These are phyloP conservation scores for Evansstolkia leycettana DNA, from an alignment of 495 filamentous ascomycete species.

Conservation along the genomic window DNA sequence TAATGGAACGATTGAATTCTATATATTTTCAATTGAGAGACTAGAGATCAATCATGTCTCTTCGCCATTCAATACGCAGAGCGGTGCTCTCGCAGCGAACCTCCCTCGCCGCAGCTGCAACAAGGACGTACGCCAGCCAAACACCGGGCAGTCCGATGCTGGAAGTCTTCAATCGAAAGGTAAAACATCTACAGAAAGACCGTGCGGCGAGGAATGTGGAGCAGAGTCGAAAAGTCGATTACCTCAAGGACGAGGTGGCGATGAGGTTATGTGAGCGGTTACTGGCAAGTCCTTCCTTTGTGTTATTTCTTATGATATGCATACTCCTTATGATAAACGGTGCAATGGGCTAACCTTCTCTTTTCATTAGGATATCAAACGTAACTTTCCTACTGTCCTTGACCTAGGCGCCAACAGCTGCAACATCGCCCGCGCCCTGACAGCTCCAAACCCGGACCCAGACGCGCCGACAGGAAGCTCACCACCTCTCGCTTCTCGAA, in stretches of 20 bases:
- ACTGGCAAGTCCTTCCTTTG: slow-evolving; percentile 40
- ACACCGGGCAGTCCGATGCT: slow-evolving; percentile 60
- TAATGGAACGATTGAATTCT: too few species aligned
- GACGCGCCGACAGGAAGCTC: slow-evolving; percentile 36
- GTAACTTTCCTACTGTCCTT: slow-evolving; percentile 69
- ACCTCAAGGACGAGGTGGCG: slow-evolving; percentile 86
- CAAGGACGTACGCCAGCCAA: slow-evolving; percentile 61
- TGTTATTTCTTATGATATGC: too few species aligned
- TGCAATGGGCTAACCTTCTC: too few species aligned
- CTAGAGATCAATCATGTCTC: slow-evolving; percentile 13
- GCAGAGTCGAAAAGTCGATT: slow-evolving; percentile 68
- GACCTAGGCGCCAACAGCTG: slow-evolving; percentile 94
- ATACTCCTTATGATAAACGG: too few species aligned
- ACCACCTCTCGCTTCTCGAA: slow-evolving; percentile 51
- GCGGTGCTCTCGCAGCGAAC: slow-evolving; percentile 9
- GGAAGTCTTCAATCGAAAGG: slow-evolving; percentile 80
- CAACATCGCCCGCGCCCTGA: slow-evolving; percentile 77
- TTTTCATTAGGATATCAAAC: slow-evolving; percentile 70
- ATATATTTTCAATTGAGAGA: too few species aligned
- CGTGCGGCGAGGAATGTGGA: slow-evolving; percentile 62
- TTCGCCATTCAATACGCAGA: slow-evolving; percentile 15
- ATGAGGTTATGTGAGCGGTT: slow-evolving; percentile 74
- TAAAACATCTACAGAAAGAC: slow-evolving; percentile 85
- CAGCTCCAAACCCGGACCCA: slow-evolving; percentile 51
- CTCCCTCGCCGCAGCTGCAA: slow-evolving; percentile 3